These are phyloP conservation scores for Pinguiococcus pyrenoidosus DNA, from an alignment of 108 stramenopile species.

Conservation along the genomic window DNA sequence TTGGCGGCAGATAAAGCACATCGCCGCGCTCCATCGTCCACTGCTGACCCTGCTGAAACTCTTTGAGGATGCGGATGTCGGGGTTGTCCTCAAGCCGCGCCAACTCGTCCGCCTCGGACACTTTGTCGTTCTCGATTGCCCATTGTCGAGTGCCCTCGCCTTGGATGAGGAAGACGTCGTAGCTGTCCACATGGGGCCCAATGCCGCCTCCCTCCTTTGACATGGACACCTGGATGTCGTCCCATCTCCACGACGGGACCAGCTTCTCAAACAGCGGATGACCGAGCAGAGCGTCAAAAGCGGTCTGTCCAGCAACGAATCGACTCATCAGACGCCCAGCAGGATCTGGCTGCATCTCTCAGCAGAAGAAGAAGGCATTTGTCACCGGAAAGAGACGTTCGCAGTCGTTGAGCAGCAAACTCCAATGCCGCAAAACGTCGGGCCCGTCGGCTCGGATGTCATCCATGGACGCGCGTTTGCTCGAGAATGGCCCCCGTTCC, in stretches of 20 bases:
- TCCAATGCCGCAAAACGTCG: too few species aligned
- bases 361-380: too few species aligned
- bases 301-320: background rate
- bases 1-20: constrained; percentile 76
- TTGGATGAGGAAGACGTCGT: constrained; percentile 89
- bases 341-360: background rate
- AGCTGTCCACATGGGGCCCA: constrained; percentile 83
- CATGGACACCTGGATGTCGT: constrained; percentile 73
- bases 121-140: constrained; percentile 54
- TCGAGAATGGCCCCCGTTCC: too few species aligned
- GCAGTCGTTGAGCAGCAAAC: too few species aligned
- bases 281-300: background rate
- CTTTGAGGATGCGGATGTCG: background rate
- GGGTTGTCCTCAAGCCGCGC: too few species aligned
- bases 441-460: too few species aligned
- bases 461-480: too few species aligned
- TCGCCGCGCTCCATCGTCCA: constrained; percentile 64
- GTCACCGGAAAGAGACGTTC: too few species aligned
- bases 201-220: constrained; percentile 57
- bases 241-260: constrained; percentile 57
- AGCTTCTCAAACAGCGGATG: constrained; percentile 10
- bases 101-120: too few species aligned
- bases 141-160: constrained; percentile 53
- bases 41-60: constrained; percentile 2
- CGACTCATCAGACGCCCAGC: background rate